phyloP scores from a whole-genome alignment of 2,329 filamentous ascomycete species.

The Trichoderma sp. region DNA sequence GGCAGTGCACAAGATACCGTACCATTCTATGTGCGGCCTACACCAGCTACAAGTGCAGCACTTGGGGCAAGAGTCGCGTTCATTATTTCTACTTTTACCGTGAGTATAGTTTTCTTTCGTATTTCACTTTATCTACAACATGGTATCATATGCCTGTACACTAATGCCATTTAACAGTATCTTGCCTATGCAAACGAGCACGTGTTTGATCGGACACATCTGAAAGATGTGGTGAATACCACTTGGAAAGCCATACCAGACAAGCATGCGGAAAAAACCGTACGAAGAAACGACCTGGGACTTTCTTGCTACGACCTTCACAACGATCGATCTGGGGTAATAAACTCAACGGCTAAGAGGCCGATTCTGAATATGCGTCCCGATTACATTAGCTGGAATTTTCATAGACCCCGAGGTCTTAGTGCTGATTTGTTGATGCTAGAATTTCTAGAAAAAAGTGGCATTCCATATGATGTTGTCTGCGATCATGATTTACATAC shows the following conservation, averaged over 20 bases:
- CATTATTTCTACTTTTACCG: neutral
- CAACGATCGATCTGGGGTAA: slow-evolving; percentile 1
- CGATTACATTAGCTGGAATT: neutral
- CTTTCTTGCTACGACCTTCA: slow-evolving; percentile 1
- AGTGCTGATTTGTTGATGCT: slow-evolving; percentile 4
- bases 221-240: neutral
- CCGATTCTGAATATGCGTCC: neutral
- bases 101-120: neutral
- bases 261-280: slow-evolving; percentile 1
- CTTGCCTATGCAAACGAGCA: slow-evolving; percentile 8
- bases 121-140: neutral
- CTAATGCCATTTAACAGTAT: neutral
- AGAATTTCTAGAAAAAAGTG: neutral
- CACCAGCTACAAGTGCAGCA: neutral
- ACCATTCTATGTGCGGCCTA: slow-evolving; percentile 1
- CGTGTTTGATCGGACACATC: slow-evolving; percentile 2
- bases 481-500: slow-evolving; percentile 4
- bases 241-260: slow-evolving; percentile 7
- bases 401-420: neutral
- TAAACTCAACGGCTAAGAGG: neutral
- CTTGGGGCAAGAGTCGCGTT: slow-evolving; percentile 2
- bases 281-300: neutral
- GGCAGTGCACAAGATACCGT: neutral
- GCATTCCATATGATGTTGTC: slow-evolving; percentile 1
- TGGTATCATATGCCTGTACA: neutral